phyloP scores from a whole-genome alignment of 2,329 filamentous ascomycete species.

The Beauveria rudraprayagi region DNA sequence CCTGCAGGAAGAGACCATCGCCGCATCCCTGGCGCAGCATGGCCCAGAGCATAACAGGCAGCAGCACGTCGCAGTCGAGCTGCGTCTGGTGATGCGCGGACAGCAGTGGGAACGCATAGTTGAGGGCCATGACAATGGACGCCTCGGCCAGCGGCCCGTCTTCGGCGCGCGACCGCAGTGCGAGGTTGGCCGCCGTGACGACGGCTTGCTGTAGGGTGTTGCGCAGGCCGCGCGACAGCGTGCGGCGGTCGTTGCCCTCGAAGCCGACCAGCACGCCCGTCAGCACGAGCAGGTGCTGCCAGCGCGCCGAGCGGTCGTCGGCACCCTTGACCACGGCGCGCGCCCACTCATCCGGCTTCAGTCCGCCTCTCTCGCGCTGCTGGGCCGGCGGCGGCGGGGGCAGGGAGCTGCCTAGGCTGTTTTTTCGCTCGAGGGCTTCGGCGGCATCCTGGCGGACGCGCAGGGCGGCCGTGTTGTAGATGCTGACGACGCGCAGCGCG shows the following conservation, averaged over 20 bases:
- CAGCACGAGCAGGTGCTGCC: constrained; percentile 78
- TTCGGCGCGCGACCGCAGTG: constrained; percentile 43
- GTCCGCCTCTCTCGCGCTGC: constrained; percentile 30
- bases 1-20: constrained; percentile 65
- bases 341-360: constrained; percentile 46
- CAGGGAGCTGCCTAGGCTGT: constrained; percentile 13
- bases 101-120: constrained; percentile 67
- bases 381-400: constrained; percentile 4
- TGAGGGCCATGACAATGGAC: constrained; percentile 62
- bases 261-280: constrained; percentile 73
- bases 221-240: constrained; percentile 56
- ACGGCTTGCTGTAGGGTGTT: constrained; percentile 65
- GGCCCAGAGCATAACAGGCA: constrained; percentile 61
- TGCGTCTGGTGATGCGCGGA: constrained; percentile 49
- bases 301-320: constrained; percentile 55
- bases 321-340: constrained; percentile 49
- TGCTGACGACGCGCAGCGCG: constrained; percentile 58
- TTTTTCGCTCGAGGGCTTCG: constrained; percentile 25
- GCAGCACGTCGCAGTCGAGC: constrained; percentile 59
- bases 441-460: constrained; percentile 43
- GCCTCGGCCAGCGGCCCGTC: constrained; percentile 35
- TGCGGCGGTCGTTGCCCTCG: constrained; percentile 53
- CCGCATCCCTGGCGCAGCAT: constrained; percentile 68
- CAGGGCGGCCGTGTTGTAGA: constrained; percentile 60
- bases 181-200: constrained; percentile 67